Base-by-base conservation (phyloP, 2,329 filamentous ascomycete genomes). In the Thelonectria rubi region DNA sequence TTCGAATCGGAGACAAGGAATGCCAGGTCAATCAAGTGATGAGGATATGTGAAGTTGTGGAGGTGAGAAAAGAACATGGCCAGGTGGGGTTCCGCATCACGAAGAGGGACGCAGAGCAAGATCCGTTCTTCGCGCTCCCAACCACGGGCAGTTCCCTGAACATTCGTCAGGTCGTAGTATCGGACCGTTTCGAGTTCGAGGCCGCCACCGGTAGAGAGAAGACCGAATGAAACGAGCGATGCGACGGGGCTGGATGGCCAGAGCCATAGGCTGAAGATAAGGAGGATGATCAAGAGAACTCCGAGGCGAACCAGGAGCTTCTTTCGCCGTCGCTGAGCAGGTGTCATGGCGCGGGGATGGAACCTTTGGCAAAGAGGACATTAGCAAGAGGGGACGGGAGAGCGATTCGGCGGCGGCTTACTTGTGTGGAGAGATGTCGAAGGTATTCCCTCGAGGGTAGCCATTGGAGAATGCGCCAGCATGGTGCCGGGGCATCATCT, bases 1-100 rank as follows among this genome's bases (percentile, higher is more conserved):
- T 97, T 97, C 32, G 95, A 98, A 76, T 99, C 95, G 62, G 95
- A 97, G 21, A 99, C 95, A 32, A 99, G 83, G 74, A 99, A 99
- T 6, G 95, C 95, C 48, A 99, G 85, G 76, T 99, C 95, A 74
- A 99, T 96, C 52, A 99, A 85, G 75, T 97, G 91, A 76, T 99
- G 95, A 0, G 95, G 95, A 74, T 99, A 99, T 17, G 95, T 99
- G 68, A 99, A 90, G 79, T 99, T 99, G 69, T 89, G 89, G 60
- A 99, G 84, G 75, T 99, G 96, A n/a, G 91, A 91, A 80, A 99
- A 99, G 85, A 99, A 98, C 94, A 99, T 98, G 64, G 90, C 87
- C 50, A 99, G 80, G 83, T 99, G 95, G 24, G 92, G 85, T 73
- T 96, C 89, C 47, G 95, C 95, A 77, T 99, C 96, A 77, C 95